These are phyloP conservation scores for Exserohilum turcica DNA, from an alignment of 2,329 filamentous ascomycete species.

Conservation along the genomic window DNA sequence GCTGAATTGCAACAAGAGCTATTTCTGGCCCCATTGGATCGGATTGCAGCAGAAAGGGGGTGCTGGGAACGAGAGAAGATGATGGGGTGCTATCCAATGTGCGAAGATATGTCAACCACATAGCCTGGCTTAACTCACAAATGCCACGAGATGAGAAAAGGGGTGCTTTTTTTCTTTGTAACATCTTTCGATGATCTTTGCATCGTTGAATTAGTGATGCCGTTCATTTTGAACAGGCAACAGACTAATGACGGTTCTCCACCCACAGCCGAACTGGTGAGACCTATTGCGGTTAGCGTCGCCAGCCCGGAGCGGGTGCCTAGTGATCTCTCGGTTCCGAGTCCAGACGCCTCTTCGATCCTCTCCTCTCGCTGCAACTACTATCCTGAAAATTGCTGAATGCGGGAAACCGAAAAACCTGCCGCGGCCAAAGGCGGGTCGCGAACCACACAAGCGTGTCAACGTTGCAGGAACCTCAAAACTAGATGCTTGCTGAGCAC, in stretches of 20 bases:
- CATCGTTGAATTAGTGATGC: no score
- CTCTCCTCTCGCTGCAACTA: background rate
- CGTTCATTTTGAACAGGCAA: no score
- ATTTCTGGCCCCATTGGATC: no score
- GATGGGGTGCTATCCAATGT: no score
- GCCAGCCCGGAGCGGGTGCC: slow-evolving; percentile 7
- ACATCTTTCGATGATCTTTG: no score
- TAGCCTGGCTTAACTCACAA: no score
- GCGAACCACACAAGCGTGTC: slow-evolving; percentile 41
- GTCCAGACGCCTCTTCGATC: background rate
- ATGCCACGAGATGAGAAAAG: no score
- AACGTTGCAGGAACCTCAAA: slow-evolving; percentile 42
- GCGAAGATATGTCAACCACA: no score
- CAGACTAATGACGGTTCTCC: background rate
- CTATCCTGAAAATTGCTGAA: slow-evolving; percentile 14
- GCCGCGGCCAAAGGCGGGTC: slow-evolving; percentile 15
- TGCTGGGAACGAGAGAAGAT: background rate
- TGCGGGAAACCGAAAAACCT: slow-evolving; percentile 33
- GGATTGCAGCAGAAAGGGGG: no score
- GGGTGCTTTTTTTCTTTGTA: no score
- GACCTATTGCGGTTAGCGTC: background rate
- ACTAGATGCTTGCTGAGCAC: slow-evolving; percentile 42
- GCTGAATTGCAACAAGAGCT: background rate
- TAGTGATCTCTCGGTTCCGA: slow-evolving; percentile 15
- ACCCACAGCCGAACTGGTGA: background rate